Percentiles rank a stretch among this genome's conserved stretches.
phyloP scores from a whole-genome alignment of 75 land plant genomes.

The Ceratopteris richardii region DNA sequence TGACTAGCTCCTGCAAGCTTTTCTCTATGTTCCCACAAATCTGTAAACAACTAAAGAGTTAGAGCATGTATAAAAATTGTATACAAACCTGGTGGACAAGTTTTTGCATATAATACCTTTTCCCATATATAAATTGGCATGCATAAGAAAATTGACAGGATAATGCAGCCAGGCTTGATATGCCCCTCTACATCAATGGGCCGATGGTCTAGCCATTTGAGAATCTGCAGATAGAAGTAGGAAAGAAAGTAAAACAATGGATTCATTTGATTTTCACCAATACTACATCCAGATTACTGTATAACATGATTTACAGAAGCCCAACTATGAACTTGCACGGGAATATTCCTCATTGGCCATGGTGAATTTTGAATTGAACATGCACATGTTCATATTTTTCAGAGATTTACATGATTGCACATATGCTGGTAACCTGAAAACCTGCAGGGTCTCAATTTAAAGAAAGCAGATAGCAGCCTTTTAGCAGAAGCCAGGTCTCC shows the following conservation, averaged over 20 bases:
- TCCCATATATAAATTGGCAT: constrained; percentile 52
- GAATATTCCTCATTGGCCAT: no score
- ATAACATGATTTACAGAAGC: no score
- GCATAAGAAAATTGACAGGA: constrained; percentile 66
- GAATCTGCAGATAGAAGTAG: constrained; percentile 41
- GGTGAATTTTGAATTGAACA: no score
- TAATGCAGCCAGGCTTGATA: constrained; percentile 88
- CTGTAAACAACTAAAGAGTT: constrained; percentile 28
- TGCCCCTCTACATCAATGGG: constrained; percentile 93
- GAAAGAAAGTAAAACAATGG: constrained; percentile 1
- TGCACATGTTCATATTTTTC: no score
- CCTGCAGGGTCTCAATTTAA: no score
- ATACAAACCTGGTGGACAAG: neutral
- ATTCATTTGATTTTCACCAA: no score
- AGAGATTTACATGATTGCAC: no score
- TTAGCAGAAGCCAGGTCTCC: no score
- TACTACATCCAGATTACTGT: no score
- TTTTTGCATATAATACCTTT: constrained; percentile 32
- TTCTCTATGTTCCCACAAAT: constrained; percentile 39
- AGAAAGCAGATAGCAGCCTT: no score
- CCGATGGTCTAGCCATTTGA: constrained; percentile 70
- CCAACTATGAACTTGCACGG: no score
- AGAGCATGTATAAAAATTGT: neutral
- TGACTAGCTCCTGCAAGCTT: constrained; percentile 43
- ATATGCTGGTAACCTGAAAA: no score